Percentiles rank a stretch among this genome's conserved stretches.
These are phyloP conservation scores for Chlamydomonas schloesseri DNA, from an alignment of 139 green algal species.

Conservation along the genomic window DNA sequence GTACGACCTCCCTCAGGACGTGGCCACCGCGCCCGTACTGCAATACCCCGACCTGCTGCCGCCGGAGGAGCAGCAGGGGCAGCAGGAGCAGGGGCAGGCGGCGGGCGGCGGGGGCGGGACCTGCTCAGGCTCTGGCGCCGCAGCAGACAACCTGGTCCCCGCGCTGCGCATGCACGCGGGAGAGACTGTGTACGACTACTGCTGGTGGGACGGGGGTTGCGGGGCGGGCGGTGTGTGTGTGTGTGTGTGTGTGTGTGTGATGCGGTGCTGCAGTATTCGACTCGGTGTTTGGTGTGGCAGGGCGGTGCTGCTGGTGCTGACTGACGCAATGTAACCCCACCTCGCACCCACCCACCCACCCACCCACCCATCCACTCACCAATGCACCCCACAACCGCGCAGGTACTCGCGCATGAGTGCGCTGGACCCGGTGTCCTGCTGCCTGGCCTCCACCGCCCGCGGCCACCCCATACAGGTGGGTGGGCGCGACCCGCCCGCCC, in stretches of 20 bases:
- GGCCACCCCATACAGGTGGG: constrained; percentile 86
- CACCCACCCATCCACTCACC: too few species aligned
- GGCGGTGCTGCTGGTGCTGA: too few species aligned
- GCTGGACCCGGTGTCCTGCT: constrained; percentile 78
- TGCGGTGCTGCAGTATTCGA: too few species aligned
- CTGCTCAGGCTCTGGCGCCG: background rate
- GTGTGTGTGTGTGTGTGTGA: too few species aligned
- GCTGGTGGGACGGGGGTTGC: constrained; percentile 65
- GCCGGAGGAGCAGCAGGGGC: background rate
- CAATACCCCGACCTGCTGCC: background rate
- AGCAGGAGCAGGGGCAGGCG: background rate
- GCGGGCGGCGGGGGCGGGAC: background rate
- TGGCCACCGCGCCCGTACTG: background rate
- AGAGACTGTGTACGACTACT: constrained; percentile 87
- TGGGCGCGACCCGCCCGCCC: too few species aligned
- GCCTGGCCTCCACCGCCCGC: constrained; percentile 80
- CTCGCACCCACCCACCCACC: too few species aligned
- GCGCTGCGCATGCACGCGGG: constrained; percentile 73
- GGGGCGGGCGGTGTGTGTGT: too few species aligned
- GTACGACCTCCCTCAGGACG: constrained; percentile 78
- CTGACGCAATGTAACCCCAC: too few species aligned
- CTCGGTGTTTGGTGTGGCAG: too few species aligned
- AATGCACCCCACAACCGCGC: too few species aligned
- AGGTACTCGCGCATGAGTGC: too few species aligned
- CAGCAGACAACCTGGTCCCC: constrained; percentile 47